Evolutionary conservation across 106 monocot species (phyloP), one percentile per base, ranked within the genome.

Genomic region (Dendrobium officinale): DNA sequence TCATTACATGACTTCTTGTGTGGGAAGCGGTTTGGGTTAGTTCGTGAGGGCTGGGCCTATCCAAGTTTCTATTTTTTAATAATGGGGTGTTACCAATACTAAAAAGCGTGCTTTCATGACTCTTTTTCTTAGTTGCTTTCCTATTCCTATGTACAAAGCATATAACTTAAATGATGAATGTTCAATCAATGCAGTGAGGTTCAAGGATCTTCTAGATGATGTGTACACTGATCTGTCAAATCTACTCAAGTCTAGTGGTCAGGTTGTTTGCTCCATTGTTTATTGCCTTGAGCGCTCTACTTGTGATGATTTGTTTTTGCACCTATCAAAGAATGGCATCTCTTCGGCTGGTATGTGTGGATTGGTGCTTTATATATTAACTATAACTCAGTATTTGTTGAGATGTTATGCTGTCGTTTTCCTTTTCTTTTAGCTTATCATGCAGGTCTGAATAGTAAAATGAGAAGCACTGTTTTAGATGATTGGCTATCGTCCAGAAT

Each of bases 231-330:
- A 97, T 81, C 43, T 97, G 31, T 78, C 82, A 72, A 91, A 85
- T 81, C 67, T 97, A 68, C 86, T 97, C 37, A 92, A 94, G 78
- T 86, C 90, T 68, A 86, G 77, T 77, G 90, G 86, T 79, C 80
- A 80, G 85, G 78, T 51, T 51, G 51, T 80, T 45, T 97, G 94
- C 79, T 89, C 96, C 24, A 97, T 97, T 78, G 73, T 97, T 84
- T 97, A 94, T 79, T 97, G 96, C 80, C 92, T 90, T 75, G 94
- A 97, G 87, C 92, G 96, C 20, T 86, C 90, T 66, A 82, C 90
- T 49, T 97, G 96, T 84, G 89, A 97, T 81, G 85, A 89, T 45
- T 79, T 97, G 68, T 86, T 85, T 67, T 79, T 47, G 76, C 81
- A 89, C 88, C 85, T 97, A 48, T 75, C 55, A 75, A 92, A 88